Base-by-base conservation (phyloP, 2,329 filamentous ascomycete species). In the Metarhizium robertsii region DNA sequence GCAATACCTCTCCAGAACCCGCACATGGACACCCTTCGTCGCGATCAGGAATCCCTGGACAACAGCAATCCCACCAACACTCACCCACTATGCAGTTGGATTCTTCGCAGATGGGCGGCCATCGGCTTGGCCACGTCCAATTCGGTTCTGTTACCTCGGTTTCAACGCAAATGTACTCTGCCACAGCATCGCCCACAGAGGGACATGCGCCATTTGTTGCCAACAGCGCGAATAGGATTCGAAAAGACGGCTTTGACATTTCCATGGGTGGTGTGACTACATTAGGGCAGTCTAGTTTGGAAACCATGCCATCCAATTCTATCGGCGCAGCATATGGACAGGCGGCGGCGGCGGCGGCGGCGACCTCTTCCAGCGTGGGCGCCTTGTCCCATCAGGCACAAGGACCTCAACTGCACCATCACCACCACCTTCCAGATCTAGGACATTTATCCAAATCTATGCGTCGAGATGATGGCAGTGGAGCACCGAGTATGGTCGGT, bases 401-500 rank as follows among this genome's bases (percentile, higher is more conserved):
- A 25, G 53, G 55, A 4, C 59, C 60, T 8, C 61, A 61, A 20
- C 47, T 64, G 18, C 89, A 95, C 66, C 89, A 92, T 64, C 91
- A 96, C 64, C 89, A 92, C 64, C 85, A 86, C 46, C 78, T 92
- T 42, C 89, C 90, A 51, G 84, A 90, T 61, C 85, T 88, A 59
- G 84, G 82, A 11, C 84, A 85, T 25, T 83, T 86, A 18, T 79
- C 80, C 53, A 88, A 88, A 71, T 78, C 87, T 72, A 79, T 84
- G 73, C 77, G 84, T 61, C 76, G 83, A 65, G 79, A 83, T 64
- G 78, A 79, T 61, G 67, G 70, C 61, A 71, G 83, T 73, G 75
- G 87, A 8, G 86, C 88, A 36, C 87, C 88, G n/a, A 94, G 86
- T 65, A 86, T 95, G 49, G 90, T 96, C 53, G 90, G 90, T 46